Evolutionary conservation across 2,329 filamentous ascomycete species (phyloP).

Genomic region (Fusarium mundagurra): DNA sequence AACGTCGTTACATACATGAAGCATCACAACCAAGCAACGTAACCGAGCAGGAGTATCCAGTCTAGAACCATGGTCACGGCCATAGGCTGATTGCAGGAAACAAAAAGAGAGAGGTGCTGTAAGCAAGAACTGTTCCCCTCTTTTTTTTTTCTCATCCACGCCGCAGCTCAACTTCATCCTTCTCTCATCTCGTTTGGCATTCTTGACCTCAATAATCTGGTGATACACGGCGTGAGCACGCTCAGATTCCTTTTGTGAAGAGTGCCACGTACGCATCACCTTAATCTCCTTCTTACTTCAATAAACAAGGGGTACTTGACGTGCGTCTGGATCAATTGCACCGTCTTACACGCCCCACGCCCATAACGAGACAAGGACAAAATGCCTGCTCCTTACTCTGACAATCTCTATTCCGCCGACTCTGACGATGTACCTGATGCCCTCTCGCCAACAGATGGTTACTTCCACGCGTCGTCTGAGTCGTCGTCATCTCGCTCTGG

Average conservation of each 20-base stretch:
- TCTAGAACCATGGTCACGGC: background rate
- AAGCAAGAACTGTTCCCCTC: conserved; percentile 22
- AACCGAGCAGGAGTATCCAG: conserved; percentile 4
- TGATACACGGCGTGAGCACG: conserved; percentile 2
- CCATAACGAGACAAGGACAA: conserved; percentile 24
- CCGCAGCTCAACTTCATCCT: conserved; percentile 12
- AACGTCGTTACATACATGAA: conserved; percentile 1
- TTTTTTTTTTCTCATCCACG: conserved; percentile 8
- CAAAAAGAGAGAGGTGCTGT: background rate
- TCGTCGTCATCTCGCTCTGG: conserved; percentile 38
- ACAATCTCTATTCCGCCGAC: conserved; percentile 58
- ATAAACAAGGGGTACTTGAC: background rate
- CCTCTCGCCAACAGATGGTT: conserved; percentile 62
- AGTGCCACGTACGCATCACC: conserved; percentile 9
- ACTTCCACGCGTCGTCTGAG: conserved; percentile 56
- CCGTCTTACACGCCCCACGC: conserved; percentile 18
- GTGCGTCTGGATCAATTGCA: background rate
- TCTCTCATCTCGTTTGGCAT: background rate
- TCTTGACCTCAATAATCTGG: background rate
- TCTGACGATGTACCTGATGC: conserved; percentile 49
- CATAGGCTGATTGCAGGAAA: conserved; percentile 3
- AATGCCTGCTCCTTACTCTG: conserved; percentile 60
- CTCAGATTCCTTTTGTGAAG: background rate
- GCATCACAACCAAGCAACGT: conserved; percentile 9
- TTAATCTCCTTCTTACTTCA: background rate